Base-by-base conservation (phyloP, 179 eudicot species). In the Spinacia oleracea region DNA sequence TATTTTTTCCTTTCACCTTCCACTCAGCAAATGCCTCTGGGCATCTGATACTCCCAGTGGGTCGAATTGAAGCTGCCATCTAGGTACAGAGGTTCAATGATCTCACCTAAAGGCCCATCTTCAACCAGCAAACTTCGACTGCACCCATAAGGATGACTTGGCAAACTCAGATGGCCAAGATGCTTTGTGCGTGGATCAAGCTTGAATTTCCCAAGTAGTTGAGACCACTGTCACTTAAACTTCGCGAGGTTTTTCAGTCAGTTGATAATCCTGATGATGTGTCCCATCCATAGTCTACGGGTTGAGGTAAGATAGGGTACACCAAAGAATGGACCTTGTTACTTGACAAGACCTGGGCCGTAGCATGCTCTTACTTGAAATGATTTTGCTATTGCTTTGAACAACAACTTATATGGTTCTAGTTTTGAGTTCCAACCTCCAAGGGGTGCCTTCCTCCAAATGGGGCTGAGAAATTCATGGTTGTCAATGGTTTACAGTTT, bases 111-210 rank as follows among this genome's bases (percentile, higher is more conserved):
- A 6, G 75, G 80, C 55, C 75, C 75, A 53, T 59, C 75, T 18
- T 75, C 80, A 27, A 56, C 67, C 46, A 20, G 66, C 43, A 68
- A 68, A 53, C 74, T 21, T 77, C 74, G 27, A 65, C 43, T 50
- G 79, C 72, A 76, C 72, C 72, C 79, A 76, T 76, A 21, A 76
- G 72, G 79, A 65, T 76, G 20, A 76, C 72, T 35, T 76, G 73
- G 72, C 72, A 76, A 65, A 62, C 79, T 50, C 79, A 66, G 34
- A 76, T 76, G 5, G 72, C 72, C 62, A 79, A 73, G 71, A 80
- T 74, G 78, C 74, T 80, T 35, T 67, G n/a, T n/a, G n/a, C n/a
- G n/a, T n/a, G n/a, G n/a, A n/a, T n/a, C n/a, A n/a, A n/a, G n/a
- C n/a, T n/a, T n/a, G n/a, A n/a, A n/a, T n/a, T n/a, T n/a, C n/a